phyloP scores from a whole-genome alignment of 768 basidiomycete genomes.

The Cubamyces sp. region DNA sequence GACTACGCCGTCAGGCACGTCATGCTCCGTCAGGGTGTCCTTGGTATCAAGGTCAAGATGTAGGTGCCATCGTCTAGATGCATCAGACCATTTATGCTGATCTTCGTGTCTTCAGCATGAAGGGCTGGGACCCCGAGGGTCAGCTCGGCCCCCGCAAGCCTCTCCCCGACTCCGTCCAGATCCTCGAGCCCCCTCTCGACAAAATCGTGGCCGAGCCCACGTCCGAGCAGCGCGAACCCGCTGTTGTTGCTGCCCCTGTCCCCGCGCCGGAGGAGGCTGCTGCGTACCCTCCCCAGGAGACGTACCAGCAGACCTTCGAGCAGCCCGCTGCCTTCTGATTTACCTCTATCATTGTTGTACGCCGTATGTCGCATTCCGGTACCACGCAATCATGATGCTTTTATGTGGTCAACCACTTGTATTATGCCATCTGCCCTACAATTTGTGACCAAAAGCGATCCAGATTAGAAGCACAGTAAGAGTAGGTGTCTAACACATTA shows the following conservation, averaged over 20 bases:
- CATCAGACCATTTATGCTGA: neutral
- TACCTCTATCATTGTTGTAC: slow-evolving; percentile 16
- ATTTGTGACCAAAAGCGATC: neutral
- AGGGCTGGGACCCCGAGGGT: slow-evolving; percentile 93
- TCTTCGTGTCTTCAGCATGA: slow-evolving; percentile 71
- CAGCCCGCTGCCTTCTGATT: slow-evolving; percentile 58
- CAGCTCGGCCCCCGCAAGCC: slow-evolving; percentile 87
- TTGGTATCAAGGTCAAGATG: slow-evolving; percentile 99
- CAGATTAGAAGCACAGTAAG: neutral
- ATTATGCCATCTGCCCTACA: neutral
- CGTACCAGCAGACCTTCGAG: slow-evolving; percentile 39
- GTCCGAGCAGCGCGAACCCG: slow-evolving; percentile 84
- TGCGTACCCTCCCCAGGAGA: slow-evolving; percentile 41
- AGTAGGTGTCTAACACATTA: neutral
- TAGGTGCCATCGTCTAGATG: slow-evolving; percentile 40
- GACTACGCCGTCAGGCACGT: slow-evolving; percentile 98
- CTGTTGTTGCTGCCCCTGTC: slow-evolving; percentile 50
- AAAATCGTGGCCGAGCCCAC: slow-evolving; percentile 88
- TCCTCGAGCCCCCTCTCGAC: slow-evolving; percentile 88
- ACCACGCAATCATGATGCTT: slow-evolving; percentile 20
- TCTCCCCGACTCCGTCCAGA: slow-evolving; percentile 92
- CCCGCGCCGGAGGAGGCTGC: slow-evolving; percentile 56
- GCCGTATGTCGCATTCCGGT: slow-evolving; percentile 9
- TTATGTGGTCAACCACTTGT: slow-evolving; percentile 12
- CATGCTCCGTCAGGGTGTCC: slow-evolving; percentile 95